phyloP scores from a whole-genome alignment of 2,329 filamentous ascomycete genomes.

The Sporothrix dimorphospora region DNA sequence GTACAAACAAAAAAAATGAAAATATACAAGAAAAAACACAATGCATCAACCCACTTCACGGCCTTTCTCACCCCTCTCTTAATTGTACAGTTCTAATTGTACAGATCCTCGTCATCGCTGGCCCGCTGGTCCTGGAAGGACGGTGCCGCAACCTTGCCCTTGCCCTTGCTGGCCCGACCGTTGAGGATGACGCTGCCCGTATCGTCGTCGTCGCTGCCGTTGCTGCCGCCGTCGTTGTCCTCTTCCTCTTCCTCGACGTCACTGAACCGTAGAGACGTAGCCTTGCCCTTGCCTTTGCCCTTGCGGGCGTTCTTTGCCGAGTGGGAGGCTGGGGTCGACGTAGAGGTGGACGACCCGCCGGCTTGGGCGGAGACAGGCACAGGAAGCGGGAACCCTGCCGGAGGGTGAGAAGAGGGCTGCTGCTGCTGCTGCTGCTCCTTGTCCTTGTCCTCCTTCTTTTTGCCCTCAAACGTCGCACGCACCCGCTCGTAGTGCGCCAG shows the following conservation, averaged over 20 bases:
- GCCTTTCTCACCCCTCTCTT: background rate
- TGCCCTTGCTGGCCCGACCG: slow-evolving; percentile 53
- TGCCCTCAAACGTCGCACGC: slow-evolving; percentile 77
- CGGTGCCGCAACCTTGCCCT: slow-evolving; percentile 49
- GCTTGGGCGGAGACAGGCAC: background rate
- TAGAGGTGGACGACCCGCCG: background rate
- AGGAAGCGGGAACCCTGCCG: slow-evolving; percentile 20
- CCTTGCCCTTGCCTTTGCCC: slow-evolving; percentile 44
- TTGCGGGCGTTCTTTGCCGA: slow-evolving; percentile 24
- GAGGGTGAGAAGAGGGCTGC: slow-evolving; percentile 22
- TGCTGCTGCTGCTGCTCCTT: slow-evolving; percentile 43
- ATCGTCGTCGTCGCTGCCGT: slow-evolving; percentile 36
- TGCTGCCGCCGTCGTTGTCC: slow-evolving; percentile 33
- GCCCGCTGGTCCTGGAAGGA: slow-evolving; percentile 56
- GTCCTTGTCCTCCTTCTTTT: slow-evolving; percentile 47
- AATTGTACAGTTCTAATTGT: slow-evolving; percentile 42
- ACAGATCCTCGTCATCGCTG: slow-evolving; percentile 61
- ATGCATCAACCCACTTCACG: background rate
- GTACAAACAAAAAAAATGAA: background rate
- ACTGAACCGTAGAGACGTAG: slow-evolving; percentile 34
- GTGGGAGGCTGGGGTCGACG: background rate
- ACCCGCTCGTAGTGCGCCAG: slow-evolving; percentile 88
- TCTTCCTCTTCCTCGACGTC: slow-evolving; percentile 44
- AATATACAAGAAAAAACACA: background rate
- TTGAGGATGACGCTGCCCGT: slow-evolving; percentile 42